Percentiles rank a stretch among this genome's conserved stretches.
Conservation (phyloP, 257 asterid genomes). For the Solanum lycopersicoides region DNA sequence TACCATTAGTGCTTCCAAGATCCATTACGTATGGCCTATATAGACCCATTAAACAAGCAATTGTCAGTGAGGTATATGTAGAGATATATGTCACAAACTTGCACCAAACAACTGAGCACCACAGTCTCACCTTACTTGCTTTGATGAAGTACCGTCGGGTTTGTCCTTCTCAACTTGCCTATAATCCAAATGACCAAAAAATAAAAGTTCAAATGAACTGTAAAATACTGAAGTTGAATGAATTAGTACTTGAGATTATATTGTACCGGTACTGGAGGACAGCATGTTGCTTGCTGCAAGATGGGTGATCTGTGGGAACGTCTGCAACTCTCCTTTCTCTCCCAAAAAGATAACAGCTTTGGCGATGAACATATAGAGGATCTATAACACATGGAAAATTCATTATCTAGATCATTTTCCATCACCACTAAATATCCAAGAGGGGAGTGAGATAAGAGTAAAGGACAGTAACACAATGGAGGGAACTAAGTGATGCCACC, state of each 20-base stretch:
- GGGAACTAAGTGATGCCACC: too few relatives aligned
- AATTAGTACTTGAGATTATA: neutral
- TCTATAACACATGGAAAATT: conserved; percentile 35
- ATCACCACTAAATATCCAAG: neutral
- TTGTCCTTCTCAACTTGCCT: conserved; percentile 93
- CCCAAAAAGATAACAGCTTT: conserved; percentile 93
- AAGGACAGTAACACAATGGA: neutral
- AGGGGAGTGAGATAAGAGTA: neutral
- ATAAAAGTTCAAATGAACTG: neutral
- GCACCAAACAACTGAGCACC: neutral
- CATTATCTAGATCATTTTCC: neutral
- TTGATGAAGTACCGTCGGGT: conserved; percentile 61
- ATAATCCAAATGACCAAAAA: neutral
- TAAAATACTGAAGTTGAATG: neutral
- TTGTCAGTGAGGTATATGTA: conserved; percentile 3
- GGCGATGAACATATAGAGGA: conserved; percentile 89
- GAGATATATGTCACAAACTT: neutral
- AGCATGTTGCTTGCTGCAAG: conserved; percentile 99
- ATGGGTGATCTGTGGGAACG: conserved; percentile 95
- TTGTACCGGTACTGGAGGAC: conserved; percentile 89
- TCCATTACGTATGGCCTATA: conserved; percentile 96
- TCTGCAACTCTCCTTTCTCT: conserved; percentile 97
- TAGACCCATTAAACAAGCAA: neutral
- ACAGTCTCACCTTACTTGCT: conserved; percentile 54
- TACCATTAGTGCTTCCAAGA: conserved; percentile 97